Conservation (phyloP, 2,329 filamentous ascomycete genomes). For the Chaetomium sp. region DNA sequence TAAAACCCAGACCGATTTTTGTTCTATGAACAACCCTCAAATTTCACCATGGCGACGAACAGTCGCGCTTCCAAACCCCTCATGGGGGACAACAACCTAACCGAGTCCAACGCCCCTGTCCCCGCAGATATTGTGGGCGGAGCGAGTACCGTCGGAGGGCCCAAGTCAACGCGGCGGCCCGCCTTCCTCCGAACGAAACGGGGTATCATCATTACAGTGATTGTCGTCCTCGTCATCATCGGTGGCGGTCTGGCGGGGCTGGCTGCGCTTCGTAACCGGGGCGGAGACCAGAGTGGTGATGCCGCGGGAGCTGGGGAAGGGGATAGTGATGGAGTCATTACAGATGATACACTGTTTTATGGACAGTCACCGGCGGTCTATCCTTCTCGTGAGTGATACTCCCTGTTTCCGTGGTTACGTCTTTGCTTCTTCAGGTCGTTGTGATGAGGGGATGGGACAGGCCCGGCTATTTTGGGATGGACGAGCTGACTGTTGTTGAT, state of each 20-base stretch:
- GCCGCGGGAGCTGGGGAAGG: background rate
- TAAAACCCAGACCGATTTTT: background rate
- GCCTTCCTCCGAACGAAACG: slow-evolving; percentile 28
- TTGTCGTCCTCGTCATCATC: slow-evolving; percentile 28
- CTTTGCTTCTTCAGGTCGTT: background rate
- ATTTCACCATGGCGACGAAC: background rate
- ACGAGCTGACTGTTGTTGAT: background rate
- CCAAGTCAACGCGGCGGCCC: slow-evolving; percentile 23
- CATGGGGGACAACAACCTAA: background rate
- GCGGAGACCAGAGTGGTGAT: background rate
- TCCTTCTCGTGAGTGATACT: slow-evolving; percentile 40
- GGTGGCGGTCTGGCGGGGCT: slow-evolving; percentile 32
- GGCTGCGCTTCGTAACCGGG: slow-evolving; percentile 26
- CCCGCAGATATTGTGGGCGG: background rate
- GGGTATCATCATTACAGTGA: slow-evolving; percentile 25
- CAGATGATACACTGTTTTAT: slow-evolving; percentile 41
- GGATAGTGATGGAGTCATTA: slow-evolving; percentile 25
- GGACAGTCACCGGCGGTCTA: slow-evolving; percentile 45
- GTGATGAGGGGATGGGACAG: background rate
- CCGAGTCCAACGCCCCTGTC: background rate
- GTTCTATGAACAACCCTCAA: background rate
- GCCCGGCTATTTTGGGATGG: background rate
- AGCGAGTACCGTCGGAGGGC: slow-evolving; percentile 21
- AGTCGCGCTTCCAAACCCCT: slow-evolving; percentile 4
- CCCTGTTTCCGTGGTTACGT: background rate